Evolutionary conservation across 192 early-diverging fungal species (phyloP).

Genomic region (Chytriomyces hyalinus): DNA sequence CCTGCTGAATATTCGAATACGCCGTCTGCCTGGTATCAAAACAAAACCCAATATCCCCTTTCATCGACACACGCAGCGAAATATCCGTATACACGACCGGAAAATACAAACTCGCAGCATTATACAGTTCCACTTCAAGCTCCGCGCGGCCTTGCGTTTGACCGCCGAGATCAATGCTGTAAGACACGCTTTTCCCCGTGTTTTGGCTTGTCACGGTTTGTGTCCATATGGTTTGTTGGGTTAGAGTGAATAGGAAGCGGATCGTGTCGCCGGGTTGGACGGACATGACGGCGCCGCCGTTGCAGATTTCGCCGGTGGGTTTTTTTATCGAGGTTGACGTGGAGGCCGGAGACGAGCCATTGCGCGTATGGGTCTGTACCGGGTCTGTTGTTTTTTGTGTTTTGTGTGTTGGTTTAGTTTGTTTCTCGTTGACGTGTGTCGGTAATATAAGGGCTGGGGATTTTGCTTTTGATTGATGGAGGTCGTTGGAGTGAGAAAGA

Average conservation of each 20-base stretch:
- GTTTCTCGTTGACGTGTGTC: too few relatives aligned
- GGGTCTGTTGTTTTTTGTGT: too few relatives aligned
- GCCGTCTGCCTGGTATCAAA: not conserved
- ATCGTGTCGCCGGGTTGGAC: conserved; percentile 15
- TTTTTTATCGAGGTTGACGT: conserved; percentile 16
- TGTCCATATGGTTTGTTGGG: not conserved
- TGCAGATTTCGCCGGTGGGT: conserved; percentile 20
- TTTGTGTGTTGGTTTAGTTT: too few relatives aligned
- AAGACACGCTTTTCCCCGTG: not conserved
- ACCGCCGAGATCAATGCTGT: conserved; percentile 7
- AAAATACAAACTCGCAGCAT: conserved; percentile 3
- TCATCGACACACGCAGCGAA: not conserved
- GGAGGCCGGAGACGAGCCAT: conserved; percentile 8
- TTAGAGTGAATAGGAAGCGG: not conserved
- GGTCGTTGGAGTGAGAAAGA: too few relatives aligned
- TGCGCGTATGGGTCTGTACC: not conserved
- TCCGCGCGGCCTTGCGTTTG: conserved; percentile 30
- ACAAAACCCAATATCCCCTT: conserved; percentile 11
- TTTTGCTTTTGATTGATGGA: too few relatives aligned
- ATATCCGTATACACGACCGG: not conserved
- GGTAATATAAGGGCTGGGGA: too few relatives aligned
- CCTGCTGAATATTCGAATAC: not conserved
- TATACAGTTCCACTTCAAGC: conserved; percentile 16
- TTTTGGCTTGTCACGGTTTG: conserved; percentile 1
- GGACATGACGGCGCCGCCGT: not conserved